Conservation (phyloP, 2,329 filamentous ascomycete species). For the Xylaria sp. region DNA sequence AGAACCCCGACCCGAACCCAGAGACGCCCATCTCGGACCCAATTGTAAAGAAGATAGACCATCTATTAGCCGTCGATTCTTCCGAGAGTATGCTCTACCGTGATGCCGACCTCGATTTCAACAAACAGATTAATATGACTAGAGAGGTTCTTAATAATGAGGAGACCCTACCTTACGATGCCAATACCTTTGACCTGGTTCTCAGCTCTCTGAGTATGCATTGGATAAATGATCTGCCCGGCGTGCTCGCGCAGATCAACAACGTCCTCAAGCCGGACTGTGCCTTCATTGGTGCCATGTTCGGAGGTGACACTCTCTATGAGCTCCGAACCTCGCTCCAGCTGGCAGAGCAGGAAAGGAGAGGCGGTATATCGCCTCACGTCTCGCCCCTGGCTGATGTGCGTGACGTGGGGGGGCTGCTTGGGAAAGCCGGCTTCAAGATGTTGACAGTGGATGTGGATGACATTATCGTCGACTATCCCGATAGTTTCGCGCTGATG, state of each 20-base stretch:
- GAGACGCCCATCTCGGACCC: constrained; percentile 65
- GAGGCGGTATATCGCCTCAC: constrained; percentile 90
- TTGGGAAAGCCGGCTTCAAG: constrained; percentile 90
- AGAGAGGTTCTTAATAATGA: constrained; percentile 79
- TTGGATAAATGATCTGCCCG: constrained; percentile 97
- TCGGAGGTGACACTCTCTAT: constrained; percentile 92
- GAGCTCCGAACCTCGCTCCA: constrained; percentile 94
- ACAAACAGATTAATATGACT: constrained; percentile 75
- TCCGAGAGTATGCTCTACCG: constrained; percentile 82
- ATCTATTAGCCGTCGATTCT: constrained; percentile 83
- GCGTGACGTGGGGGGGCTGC: constrained; percentile 85
- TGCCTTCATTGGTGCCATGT: constrained; percentile 95
- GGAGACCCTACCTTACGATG: constrained; percentile 78
- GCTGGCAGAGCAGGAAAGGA: constrained; percentile 87
- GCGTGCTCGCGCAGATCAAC: constrained; percentile 85
- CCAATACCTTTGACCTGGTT: constrained; percentile 86
- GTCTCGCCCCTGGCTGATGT: constrained; percentile 94
- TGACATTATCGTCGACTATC: constrained; percentile 95
- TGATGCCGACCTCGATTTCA: constrained; percentile 79
- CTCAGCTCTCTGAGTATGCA: constrained; percentile 90
- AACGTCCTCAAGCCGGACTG: constrained; percentile 86
- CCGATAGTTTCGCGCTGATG: constrained; percentile 90
- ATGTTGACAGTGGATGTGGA: constrained; percentile 97
- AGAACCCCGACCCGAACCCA: constrained; percentile 71
- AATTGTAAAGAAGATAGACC: constrained; percentile 74